Evolutionary conservation across 768 basidiomycete genomes (phyloP), one percentile per base, ranked within the genome.

Genomic region (Cantharellus cinnabarinus): DNA sequence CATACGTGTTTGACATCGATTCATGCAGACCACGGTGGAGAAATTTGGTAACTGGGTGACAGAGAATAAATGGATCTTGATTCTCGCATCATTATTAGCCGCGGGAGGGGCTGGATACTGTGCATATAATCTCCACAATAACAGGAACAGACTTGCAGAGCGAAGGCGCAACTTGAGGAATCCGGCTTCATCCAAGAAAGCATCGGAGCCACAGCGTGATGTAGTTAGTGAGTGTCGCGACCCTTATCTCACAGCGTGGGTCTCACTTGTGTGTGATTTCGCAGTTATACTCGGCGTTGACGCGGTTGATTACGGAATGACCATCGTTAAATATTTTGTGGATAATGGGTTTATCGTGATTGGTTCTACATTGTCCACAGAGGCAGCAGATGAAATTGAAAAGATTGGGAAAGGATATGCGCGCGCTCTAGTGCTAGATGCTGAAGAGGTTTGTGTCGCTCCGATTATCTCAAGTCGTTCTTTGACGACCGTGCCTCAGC

Each of bases 221-320:
- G 29, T 48, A 10, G 44, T 48, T 10, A 48, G 44, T 48, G 44
- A 48, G 44, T 48, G 29, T 29, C 29, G 44, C 10, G 10, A 10
- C 44, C 29, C 10, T 48, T 48, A 48, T 10, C 29, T 20, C 29
- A 48, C 29, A 48, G 10, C 10, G 10, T 10, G 10, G 61, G 64
- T 35, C 41, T 68, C 38, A 62, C 20, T 10, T 62, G 62, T 52
- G 68, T 65, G 48, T 59, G 64, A 59, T 44, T 38, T 20, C 65
- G 29, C 63, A 88, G 86, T 90, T 42, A 76, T 90, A 37, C 75
- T 90, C 44, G 89, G 90, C 37, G 89, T 82, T 4, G 89, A 91
- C 66, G 60, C 65, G 39, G 75, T 76, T 20, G 77, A 82, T 0
- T 72, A 81, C 56, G 87, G 79, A 4, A 72, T 80, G n/a, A 79